Evolutionary conservation across 257 asterid genomes (phyloP), one percentile per base, ranked within the genome.

Genomic region (Primulina eburnea): DNA sequence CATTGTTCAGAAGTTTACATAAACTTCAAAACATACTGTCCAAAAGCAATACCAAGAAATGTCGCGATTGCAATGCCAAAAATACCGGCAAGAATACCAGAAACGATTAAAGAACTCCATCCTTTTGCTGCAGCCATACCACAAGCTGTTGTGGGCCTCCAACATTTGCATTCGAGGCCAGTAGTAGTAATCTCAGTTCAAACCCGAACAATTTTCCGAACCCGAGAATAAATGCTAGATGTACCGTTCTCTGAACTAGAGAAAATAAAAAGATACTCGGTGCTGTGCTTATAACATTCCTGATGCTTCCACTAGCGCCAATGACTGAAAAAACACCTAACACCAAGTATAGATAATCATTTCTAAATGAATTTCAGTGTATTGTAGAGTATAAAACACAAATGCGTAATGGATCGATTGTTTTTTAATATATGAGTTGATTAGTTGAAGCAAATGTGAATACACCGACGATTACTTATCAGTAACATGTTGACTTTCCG

Each of bases 51-150:
- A 32, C 97, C 97, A 9, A 93, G 89, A 74, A 93, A 93, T 72
- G 98, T 90, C 4, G 97, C 98, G 35, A 89, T 79, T 0, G 98
- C 77, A 14, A 83, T 84, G 59, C 98, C 97, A 56, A 93, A 93
- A 35, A 93, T 93, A 74, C 98, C 98, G 0, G 83, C 95, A 76
- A 93, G 97, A 79, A 93, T 89, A 21, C 88, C 96, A 6, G 98
- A 97, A 57, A 90, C 82, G 8, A 90, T 80, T 6, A 90, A 35
- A 63, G 98, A 90, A 67, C 67, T 82, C 98, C 98, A 93, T 56
- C 96, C 98, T 80, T 90, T 90, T 34, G 98, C 94, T 33, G 94
- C 89, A 77, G 98, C 98, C 98, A 93, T 90, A 53, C 97, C 97
- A 70, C 95, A 80, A 11, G 97, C 98, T 33, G 98, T 93, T 5